These are phyloP conservation scores for Tuber melanosporum DNA, from an alignment of 495 filamentous ascomycete species.

Conservation along the genomic window DNA sequence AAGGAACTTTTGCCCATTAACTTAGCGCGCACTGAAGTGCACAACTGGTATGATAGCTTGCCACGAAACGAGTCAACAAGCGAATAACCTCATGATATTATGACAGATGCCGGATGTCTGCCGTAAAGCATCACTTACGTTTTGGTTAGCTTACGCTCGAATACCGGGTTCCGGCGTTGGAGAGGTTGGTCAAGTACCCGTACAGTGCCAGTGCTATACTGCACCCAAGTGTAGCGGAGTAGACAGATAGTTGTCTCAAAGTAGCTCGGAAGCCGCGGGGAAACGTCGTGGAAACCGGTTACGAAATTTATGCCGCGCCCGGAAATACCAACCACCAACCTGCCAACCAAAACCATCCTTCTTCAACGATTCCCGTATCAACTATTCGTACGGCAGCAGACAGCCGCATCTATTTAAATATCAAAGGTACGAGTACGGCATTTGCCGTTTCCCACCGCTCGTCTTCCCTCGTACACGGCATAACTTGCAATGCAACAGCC, in stretches of 20 bases:
- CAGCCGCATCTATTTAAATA: background rate
- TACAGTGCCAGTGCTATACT: background rate
- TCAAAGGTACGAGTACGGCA: background rate
- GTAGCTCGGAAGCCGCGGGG: background rate
- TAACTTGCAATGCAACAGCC: background rate
- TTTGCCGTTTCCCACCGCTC: background rate
- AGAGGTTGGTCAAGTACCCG: background rate
- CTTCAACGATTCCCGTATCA: background rate
- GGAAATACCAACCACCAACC: background rate
- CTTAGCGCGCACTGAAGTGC: background rate
- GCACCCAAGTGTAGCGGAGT: background rate
- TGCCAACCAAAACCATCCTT: background rate
- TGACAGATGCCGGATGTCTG: background rate
- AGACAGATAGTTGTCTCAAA: background rate
- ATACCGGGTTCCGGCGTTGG: background rate
- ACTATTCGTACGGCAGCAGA: background rate
- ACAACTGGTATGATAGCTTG: background rate
- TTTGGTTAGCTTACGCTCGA: background rate
- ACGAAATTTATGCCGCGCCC: background rate
- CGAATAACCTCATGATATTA: background rate
- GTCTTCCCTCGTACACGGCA: background rate
- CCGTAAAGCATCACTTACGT: background rate
- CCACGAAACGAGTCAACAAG: background rate
- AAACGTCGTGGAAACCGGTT: background rate
- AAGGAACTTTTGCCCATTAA: background rate